Evolutionary conservation across 2,329 filamentous ascomycete species (phyloP), one percentile per base, ranked within the genome.

Genomic region (Hypoxylon sp.): DNA sequence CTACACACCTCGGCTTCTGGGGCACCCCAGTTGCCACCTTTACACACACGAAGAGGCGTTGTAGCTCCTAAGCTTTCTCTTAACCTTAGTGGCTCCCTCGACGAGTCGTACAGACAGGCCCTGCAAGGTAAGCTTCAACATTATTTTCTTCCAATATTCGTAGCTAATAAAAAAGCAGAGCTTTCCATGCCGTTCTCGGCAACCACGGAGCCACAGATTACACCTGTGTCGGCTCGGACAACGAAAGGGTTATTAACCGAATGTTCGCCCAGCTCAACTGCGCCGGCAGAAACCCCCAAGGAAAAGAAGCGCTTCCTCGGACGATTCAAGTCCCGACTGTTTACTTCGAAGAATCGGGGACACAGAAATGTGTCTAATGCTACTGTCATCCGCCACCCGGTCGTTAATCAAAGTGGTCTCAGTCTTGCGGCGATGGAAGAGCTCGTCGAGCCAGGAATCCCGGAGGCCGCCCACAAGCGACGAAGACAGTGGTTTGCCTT

Each of bases 401-500:
- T 23, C 16, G 43, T 53, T 3, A 25, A 60, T 4, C 63, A 63
- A 29, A 69, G 67, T 16, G 48, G 48, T 27, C n/a, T 64, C 2
- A 67, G 52, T 8, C 50, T 65, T 8, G 51, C 25, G 5, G 47
- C 34, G 21, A 23, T 48, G 19, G 54, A 54, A 23, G 47, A 32
- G 19, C 8, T 52, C 8, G 62, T 41, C 25, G 73, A 71, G 23
- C 43, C 69, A 2, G 63, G 61, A 25, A 64, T 74, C 8, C 72
- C 74, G 1, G 68, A 71, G 3, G 64, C 73, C 8, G 73, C 74
- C 3, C 71, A 78, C 12, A 65, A 67, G 14, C 76, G 75, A 11
- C 79, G 80, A 16, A 73, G 70, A 2, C 58, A 63, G 0, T 79
- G 81, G 54, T 86, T 84, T 67, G 69, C 75, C 7, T 45, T 73